Conservation (phyloP, 2,329 filamentous ascomycete species). For the Chrysosporium keratinophilum region DNA sequence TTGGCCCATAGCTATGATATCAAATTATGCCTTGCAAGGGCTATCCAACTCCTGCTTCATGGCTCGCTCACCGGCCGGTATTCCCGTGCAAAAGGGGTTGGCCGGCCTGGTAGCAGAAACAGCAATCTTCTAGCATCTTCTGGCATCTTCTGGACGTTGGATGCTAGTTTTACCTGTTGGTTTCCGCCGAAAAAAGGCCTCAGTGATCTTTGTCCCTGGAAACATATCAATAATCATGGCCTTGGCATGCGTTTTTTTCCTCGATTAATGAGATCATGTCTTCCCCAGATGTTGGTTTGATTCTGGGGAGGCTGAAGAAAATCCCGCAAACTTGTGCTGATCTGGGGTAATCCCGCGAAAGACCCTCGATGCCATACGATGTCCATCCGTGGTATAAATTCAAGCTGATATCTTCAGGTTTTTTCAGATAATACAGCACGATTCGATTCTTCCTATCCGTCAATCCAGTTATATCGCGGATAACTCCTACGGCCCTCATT, state of each 20-base stretch:
- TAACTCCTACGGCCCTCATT: neutral
- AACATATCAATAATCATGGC: neutral
- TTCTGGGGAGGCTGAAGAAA: neutral
- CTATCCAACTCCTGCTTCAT: too few relatives aligned
- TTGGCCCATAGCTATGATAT: too few relatives aligned
- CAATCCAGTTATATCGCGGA: neutral
- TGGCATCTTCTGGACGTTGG: neutral
- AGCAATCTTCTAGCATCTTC: too few relatives aligned
- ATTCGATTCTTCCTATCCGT: neutral
- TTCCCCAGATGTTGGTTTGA: neutral
- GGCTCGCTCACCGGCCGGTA: too few relatives aligned
- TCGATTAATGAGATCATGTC: neutral
- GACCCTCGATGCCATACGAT: too few relatives aligned
- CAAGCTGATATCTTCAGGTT: neutral
- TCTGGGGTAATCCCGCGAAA: neutral
- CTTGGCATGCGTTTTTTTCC: neutral
- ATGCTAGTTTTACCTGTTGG: neutral
- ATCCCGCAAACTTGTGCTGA: neutral
- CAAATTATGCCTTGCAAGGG: too few relatives aligned
- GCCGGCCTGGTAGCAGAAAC: too few relatives aligned
- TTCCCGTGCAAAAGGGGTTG: too few relatives aligned
- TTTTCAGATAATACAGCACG: neutral
- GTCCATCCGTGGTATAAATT: neutral
- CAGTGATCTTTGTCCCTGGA: neutral
- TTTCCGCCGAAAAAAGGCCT: conserved; percentile 1